Conservation (phyloP, 1,284 basidiomycete genomes). For the Wallemia hederae region DNA sequence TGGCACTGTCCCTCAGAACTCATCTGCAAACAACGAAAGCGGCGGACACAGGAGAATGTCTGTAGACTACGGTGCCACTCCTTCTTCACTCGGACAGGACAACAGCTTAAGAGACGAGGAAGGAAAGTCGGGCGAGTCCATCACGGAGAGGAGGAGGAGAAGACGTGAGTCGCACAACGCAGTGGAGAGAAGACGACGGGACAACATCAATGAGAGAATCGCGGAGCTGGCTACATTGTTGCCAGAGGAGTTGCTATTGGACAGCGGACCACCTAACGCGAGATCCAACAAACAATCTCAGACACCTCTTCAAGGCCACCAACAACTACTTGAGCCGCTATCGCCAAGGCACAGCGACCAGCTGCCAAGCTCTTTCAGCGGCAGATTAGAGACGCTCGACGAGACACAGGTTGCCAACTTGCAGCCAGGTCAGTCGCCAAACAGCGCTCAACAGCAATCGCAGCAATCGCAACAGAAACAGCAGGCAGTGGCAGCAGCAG, state of each 20-base stretch:
- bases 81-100: conserved; percentile 5
- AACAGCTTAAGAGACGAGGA: not conserved
- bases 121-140: conserved; percentile 14
- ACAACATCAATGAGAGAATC: conserved; percentile 86
- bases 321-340: not conserved
- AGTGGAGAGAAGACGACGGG: conserved; percentile 53
- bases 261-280: conserved; percentile 1
- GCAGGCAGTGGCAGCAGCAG: conserved; percentile 7
- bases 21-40: conserved; percentile 3
- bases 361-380: not conserved
- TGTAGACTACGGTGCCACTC: not conserved
- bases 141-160: conserved; percentile 42
- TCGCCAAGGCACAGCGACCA: not conserved
- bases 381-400: not conserved
- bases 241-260: conserved; percentile 26
- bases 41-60: not conserved
- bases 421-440: not conserved
- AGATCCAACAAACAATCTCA: not conserved
- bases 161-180: conserved; percentile 66
- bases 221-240: conserved; percentile 60
- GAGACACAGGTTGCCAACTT: not conserved
- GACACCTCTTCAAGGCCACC: not conserved
- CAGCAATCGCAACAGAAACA: conserved; percentile 1
- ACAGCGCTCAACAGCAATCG: not conserved
- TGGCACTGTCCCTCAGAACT: not conserved